Conservation (phyloP, 495 filamentous ascomycete species). For the Lepraria neglecta region DNA sequence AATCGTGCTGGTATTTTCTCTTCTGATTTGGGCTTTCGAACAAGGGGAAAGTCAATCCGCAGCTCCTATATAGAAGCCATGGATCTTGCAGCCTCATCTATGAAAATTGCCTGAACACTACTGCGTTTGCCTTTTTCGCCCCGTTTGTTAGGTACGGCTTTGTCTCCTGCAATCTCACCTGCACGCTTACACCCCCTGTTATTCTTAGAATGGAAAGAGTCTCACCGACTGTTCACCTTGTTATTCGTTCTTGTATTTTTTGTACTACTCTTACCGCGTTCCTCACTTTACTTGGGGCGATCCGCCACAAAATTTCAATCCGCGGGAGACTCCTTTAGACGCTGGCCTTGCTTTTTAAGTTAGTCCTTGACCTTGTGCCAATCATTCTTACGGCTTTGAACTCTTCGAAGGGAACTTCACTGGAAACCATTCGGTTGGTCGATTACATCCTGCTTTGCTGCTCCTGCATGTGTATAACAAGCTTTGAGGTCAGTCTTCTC, state of each 20-base stretch:
- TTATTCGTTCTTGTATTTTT: conserved; percentile 6
- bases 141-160: conserved; percentile 5
- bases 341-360: neutral
- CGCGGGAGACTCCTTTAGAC: neutral
- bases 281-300: neutral
- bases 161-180: conserved; percentile 6
- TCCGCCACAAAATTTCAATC: neutral
- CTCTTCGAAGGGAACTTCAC: neutral
- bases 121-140: neutral
- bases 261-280: neutral
- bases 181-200: no score
- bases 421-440: neutral
- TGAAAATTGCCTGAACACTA: neutral
- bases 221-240: conserved; percentile 9
- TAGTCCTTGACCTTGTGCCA: no score
- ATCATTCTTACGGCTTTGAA: neutral
- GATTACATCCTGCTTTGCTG: conserved; percentile 6
- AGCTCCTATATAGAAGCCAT: conserved; percentile 1
- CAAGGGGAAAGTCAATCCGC: no score
- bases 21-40: neutral
- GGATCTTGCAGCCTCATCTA: neutral
- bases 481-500: neutral
- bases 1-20: no score
- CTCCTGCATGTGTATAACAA: neutral
- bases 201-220: conserved; percentile 13